Percentiles rank a stretch among this genome's conserved stretches.
These are phyloP conservation scores for Fusarium ambrosium DNA, from an alignment of 2,329 filamentous ascomycete genomes.

Conservation along the genomic window DNA sequence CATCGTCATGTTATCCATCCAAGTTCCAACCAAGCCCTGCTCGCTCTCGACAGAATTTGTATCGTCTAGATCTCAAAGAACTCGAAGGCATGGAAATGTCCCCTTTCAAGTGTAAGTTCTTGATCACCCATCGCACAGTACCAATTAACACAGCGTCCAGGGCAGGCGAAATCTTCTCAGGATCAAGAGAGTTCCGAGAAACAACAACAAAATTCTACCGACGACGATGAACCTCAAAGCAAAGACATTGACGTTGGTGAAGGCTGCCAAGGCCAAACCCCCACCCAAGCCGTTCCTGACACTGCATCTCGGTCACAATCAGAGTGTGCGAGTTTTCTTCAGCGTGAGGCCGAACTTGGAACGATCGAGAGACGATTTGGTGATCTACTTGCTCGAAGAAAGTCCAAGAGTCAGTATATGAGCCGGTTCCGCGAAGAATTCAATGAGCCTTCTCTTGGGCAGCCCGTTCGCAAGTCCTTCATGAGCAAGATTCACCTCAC, in stretches of 20 bases:
- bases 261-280: neutral
- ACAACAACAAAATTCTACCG: neutral
- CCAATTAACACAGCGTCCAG: slow-evolving; percentile 18
- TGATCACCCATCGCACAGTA: too few relatives aligned
- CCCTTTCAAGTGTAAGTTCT: slow-evolving; percentile 51
- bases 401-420: slow-evolving; percentile 45
- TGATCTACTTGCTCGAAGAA: slow-evolving; percentile 49
- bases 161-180: slow-evolving; percentile 26
- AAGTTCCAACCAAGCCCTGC: slow-evolving; percentile 51
- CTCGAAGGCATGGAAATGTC: slow-evolving; percentile 53
- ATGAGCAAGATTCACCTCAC: slow-evolving; percentile 54
- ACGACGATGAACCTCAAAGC: neutral
- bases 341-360: slow-evolving; percentile 55
- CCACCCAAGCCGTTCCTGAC: neutral
- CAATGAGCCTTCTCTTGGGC: slow-evolving; percentile 13
- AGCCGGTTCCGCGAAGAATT: slow-evolving; percentile 61
- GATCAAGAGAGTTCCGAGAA: slow-evolving; percentile 44
- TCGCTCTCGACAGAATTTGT: slow-evolving; percentile 44
- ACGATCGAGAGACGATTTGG: slow-evolving; percentile 59
- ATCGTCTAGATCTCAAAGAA: slow-evolving; percentile 50
- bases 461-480: slow-evolving; percentile 46
- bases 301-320: slow-evolving; percentile 44
- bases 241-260: neutral
- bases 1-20: slow-evolving; percentile 54
- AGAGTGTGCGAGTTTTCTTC: slow-evolving; percentile 55